These are phyloP conservation scores for Flagelloscypha sp. DNA, from an alignment of 768 basidiomycete genomes.

Conservation along the genomic window DNA sequence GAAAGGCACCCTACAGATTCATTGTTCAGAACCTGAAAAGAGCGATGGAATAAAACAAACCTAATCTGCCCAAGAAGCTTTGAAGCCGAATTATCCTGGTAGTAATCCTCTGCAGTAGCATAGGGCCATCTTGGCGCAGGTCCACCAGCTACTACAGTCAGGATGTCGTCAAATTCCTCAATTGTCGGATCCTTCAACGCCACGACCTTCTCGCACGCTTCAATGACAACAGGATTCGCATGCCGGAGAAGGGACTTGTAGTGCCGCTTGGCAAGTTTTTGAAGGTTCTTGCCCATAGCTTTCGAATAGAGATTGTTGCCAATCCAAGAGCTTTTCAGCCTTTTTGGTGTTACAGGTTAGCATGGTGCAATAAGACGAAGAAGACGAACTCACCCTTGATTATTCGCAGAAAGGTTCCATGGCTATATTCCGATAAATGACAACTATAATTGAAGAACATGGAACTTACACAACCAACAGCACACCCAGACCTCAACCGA, in stretches of 20 bases:
- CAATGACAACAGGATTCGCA: constrained; percentile 42
- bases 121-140: constrained; percentile 48
- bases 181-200: constrained; percentile 46
- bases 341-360: constrained; percentile 18
- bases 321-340: constrained; percentile 47
- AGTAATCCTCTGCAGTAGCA: constrained; percentile 36
- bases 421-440: constrained; percentile 27
- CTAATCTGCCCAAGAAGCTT: constrained; percentile 47
- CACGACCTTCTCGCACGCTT: constrained; percentile 37
- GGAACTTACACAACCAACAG: constrained; percentile 62
- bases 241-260: constrained; percentile 36
- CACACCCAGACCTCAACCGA: constrained; percentile 58
- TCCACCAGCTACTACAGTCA: constrained; percentile 67
- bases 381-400: constrained; percentile 31
- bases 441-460: constrained; percentile 7
- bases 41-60: no score
- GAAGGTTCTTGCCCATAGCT: constrained; percentile 71
- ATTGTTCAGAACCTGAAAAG: no score
- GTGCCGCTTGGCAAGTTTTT: constrained; percentile 48
- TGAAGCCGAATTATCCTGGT: constrained; percentile 51
- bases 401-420: constrained; percentile 46
- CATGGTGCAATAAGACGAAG: constrained; percentile 11
- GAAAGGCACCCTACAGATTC: constrained; percentile 69
- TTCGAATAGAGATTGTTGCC: constrained; percentile 64
- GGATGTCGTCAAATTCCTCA: constrained; percentile 48